phyloP scores from a whole-genome alignment of 1,139 yeast species.

The Scheffersomyces cryptocercus region DNA sequence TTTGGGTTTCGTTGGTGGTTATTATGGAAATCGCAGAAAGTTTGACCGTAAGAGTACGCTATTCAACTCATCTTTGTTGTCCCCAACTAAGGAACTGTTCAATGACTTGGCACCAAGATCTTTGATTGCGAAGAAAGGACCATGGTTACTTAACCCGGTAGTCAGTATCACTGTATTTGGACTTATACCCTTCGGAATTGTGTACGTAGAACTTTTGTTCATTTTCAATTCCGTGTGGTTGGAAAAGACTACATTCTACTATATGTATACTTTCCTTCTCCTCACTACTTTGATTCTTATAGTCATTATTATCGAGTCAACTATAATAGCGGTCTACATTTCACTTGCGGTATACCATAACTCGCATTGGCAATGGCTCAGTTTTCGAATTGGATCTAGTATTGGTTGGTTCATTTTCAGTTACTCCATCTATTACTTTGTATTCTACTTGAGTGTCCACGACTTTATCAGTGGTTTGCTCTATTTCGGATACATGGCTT shows the following conservation, averaged over 20 bases:
- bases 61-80: not conserved
- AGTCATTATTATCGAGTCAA: constrained; percentile 67
- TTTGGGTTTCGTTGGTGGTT: constrained; percentile 72
- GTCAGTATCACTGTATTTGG: constrained; percentile 51
- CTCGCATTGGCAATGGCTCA: constrained; percentile 83
- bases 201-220: constrained; percentile 74
- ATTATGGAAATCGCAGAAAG: constrained; percentile 47
- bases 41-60: constrained; percentile 23
- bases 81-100: not conserved
- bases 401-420: constrained; percentile 68
- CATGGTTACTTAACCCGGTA: constrained; percentile 25
- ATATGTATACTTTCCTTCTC: constrained; percentile 76
- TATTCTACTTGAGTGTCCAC: constrained; percentile 53
- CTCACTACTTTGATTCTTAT: constrained; percentile 60
- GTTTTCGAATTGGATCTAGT: constrained; percentile 72
- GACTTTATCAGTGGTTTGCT: constrained; percentile 72
- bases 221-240: constrained; percentile 79
- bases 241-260: constrained; percentile 76
- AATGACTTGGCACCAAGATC: not conserved
- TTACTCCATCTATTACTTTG: constrained; percentile 69
- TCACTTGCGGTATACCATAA: constrained; percentile 60
- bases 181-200: constrained; percentile 74
- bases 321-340: constrained; percentile 70
- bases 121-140: not conserved
- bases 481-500: constrained; percentile 70